A percentile compares a stretch with the other conserved stretches of the same genome.
phyloP scores from a whole-genome alignment of 345 rosid species.

The Salix koriyanagi region DNA sequence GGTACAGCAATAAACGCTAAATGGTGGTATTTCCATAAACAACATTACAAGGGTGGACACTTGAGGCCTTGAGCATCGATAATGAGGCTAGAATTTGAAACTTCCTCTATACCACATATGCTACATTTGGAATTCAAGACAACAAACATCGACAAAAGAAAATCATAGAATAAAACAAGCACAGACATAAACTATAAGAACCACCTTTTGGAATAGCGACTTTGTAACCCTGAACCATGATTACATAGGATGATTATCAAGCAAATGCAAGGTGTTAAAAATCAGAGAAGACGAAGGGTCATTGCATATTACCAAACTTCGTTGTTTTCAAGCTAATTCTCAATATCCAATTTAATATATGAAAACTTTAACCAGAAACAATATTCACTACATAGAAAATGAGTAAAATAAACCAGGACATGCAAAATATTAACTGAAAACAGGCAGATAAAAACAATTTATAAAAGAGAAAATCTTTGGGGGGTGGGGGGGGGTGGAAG shows the following conservation, averaged over 20 bases:
- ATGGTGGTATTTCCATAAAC: neutral
- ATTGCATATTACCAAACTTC: neutral
- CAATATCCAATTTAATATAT: neutral
- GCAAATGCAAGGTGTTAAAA: neutral
- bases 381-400: neutral
- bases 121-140: neutral
- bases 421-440: neutral
- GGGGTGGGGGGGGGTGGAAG: no score
- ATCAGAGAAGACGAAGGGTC: neutral
- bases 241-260: neutral
- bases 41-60: neutral
- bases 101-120: neutral
- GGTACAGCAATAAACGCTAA: neutral
- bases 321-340: neutral
- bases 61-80: neutral
- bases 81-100: neutral
- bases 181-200: neutral
- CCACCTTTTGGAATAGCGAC: neutral
- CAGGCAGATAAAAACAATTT: neutral
- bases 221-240: neutral
- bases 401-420: neutral
- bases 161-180: neutral
- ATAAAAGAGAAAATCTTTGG: neutral
- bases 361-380: conserved; percentile 2
- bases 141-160: neutral